Evolutionary conservation across 208 protist species (phyloP).

Genomic region (Angomonas deanei): DNA sequence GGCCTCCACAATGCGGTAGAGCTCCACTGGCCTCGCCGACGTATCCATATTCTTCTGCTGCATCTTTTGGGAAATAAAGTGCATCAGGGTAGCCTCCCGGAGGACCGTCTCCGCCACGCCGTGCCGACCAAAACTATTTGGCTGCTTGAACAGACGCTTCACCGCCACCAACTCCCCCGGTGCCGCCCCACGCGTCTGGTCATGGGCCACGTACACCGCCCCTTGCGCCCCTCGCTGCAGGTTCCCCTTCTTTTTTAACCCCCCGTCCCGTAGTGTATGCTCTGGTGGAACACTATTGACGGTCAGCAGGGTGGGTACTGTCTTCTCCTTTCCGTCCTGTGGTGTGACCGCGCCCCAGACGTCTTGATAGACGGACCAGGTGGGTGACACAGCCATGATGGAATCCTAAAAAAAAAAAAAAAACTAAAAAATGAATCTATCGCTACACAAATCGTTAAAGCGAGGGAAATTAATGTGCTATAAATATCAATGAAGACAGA

Average conservation of each 20-base stretch:
- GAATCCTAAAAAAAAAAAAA: conserved; percentile 4
- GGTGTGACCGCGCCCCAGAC: conserved; percentile 10
- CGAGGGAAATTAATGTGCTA: not conserved
- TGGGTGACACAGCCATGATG: conserved; percentile 20
- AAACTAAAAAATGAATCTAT: conserved; percentile 5
- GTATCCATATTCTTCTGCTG: conserved; percentile 14
- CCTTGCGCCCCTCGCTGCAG: conserved; percentile 78
- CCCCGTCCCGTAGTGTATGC: conserved; percentile 34
- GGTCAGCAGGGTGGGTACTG: conserved; percentile 11
- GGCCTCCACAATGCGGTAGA: conserved; percentile 67
- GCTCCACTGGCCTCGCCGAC: conserved; percentile 27
- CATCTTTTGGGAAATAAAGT: conserved; percentile 19
- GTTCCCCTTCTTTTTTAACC: conserved; percentile 43
- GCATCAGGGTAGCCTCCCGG: conserved; percentile 68
- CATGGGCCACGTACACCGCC: conserved; percentile 66
- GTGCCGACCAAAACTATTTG: conserved; percentile 58
- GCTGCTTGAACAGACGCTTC: conserved; percentile 77
- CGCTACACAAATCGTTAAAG: not conserved
- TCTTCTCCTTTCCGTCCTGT: not conserved
- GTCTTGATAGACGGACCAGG: conserved; percentile 75
- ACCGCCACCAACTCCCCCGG: conserved; percentile 41
- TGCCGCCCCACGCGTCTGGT: conserved; percentile 10
- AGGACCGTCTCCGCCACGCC: conserved; percentile 66
- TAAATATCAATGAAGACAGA: not conserved
- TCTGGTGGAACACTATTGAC: conserved; percentile 20